Base-by-base conservation (phyloP, 495 filamentous ascomycete genomes). In the Aspergillus sparsus region DNA sequence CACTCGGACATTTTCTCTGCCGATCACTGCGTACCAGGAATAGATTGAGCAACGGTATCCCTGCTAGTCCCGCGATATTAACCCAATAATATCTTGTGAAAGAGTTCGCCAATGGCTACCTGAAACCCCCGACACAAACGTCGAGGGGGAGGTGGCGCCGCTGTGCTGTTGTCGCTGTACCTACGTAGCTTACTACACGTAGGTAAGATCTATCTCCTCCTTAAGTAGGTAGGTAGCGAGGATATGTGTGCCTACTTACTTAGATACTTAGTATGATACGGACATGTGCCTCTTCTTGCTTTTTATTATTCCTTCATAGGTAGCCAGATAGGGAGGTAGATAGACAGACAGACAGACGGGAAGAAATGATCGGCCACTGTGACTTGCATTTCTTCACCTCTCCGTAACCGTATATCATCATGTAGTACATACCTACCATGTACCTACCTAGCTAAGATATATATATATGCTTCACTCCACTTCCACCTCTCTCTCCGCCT, bases 11-110 rank as follows among this genome's bases (percentile, higher is more conserved):
- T 62, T 67, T 57, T 62, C 49, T 47, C 52, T 57, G 52, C 39
- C 65, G 65, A 67, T 67, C 61, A 67, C 58, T 51, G 55, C 47
- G 62, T 55, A 56, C 65, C 65, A 59, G 61, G 58, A 61, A 60
- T 63, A 66, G 64, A 61, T 41, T 35, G 39, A 62, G 57, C 49
- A 53, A 39, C 58, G 45, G 54, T 41, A 62, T 64, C 62, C 59
- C 55, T 60, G 47, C 47, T 18, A 31, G 45, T 11, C 52, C 65
- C 65, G 58, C 65, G 42, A 39, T 4, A 16, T 41, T 35, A 31
- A 44, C 42, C 65, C 65, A 67, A 64, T 67, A 36, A 53, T 37
- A n/a, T 46, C 35, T 46, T 47, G 54, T 47, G 31, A 13, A 16
- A 39, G 21, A 27, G 21, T 27, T 27, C 56, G 2, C 39, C 58